Base-by-base conservation (phyloP, 2,329 filamentous ascomycete species). In the Arthrinium phaeospermum region DNA sequence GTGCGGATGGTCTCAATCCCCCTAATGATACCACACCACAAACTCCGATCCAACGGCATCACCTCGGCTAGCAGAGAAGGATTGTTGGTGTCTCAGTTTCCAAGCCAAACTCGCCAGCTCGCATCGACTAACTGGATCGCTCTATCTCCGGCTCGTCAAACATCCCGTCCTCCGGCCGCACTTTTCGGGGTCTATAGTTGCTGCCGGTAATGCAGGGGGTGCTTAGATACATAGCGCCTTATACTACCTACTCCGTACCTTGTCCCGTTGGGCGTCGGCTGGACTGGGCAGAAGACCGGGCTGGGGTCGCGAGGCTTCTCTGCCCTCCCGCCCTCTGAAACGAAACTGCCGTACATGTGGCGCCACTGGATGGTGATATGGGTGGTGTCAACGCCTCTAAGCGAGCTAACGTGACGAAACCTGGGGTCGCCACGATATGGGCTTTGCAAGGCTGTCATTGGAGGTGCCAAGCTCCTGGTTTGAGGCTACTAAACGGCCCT, bases 371-470 rank as follows among this genome's bases (percentile, higher is more conserved):
- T 19, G 30, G 5, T 41, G 57, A 64, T n/a, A 57, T 30, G 27
- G 53, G 14, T 34, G 53, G 53, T 37, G 22, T 41, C 57, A 41
- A 41, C 19, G 10, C 22, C 57, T 64, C 34, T 64, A 64, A 64
- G 57, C 57, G 57, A 64, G 57, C 57, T 41, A 64, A 41, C 30
- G 57, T 41, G 34, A 64, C 57, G 57, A n/a, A 64, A 64, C 57
- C 57, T 64, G 57, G 57, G 57, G 34, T 64, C 41, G 57, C 57
- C 57, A 22, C 57, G 22, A 64, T 64, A 64, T 64, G 30, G 57
- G 19, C 57, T 64, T 41, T 64, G 7, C 57, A 34, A 37, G 30
- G 57, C 57, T 64, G 34, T 6, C 19, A 64, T 64, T 64, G 57
- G 57, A 64, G 22, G 57, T 64, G 57, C 57, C 57, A 64, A 64